Conservation (phyloP, 75 land plant species). For the Isoetes taiwanensis region DNA sequence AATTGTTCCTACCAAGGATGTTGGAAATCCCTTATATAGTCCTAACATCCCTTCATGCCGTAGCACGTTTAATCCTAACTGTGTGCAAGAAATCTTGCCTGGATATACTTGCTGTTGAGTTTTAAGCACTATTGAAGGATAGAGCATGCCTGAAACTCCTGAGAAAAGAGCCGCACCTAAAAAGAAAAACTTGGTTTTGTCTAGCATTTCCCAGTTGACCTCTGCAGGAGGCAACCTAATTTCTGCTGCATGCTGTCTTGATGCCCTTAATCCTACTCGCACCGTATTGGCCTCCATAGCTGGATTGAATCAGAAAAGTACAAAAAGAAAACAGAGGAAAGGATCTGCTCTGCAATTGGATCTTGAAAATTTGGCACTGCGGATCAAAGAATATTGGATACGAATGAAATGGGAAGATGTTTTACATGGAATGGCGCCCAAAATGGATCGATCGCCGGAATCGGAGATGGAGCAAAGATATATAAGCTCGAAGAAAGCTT, state of each 20-base stretch:
- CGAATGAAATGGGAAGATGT: too few species aligned
- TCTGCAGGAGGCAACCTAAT: conserved; percentile 78
- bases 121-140: conserved; percentile 68
- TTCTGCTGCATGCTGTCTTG: conserved; percentile 21
- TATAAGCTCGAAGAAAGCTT: too few species aligned
- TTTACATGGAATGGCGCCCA: too few species aligned
- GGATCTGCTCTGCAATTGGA: too few species aligned
- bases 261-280: too few species aligned
- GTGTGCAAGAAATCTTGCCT: conserved; percentile 26
- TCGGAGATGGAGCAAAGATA: too few species aligned
- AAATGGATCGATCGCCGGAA: too few species aligned
- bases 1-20: conserved; percentile 76
- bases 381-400: too few species aligned
- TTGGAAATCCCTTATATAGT: conserved; percentile 76
- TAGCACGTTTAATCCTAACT: conserved; percentile 37
- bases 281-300: too few species aligned
- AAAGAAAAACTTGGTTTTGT: conserved; percentile 77
- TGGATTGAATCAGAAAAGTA: too few species aligned
- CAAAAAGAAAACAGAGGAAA: too few species aligned
- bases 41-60: conserved; percentile 57
- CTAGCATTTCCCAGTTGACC: conserved; percentile 87
- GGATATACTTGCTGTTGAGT: conserved; percentile 60
- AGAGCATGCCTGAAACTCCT: conserved; percentile 70
- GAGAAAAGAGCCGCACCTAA: conserved; percentile 90
- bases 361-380: too few species aligned